Percentiles rank a stretch among this genome's conserved stretches.
Conservation (phyloP, 306 rosid genomes). For the Quercus aquifolioides region DNA sequence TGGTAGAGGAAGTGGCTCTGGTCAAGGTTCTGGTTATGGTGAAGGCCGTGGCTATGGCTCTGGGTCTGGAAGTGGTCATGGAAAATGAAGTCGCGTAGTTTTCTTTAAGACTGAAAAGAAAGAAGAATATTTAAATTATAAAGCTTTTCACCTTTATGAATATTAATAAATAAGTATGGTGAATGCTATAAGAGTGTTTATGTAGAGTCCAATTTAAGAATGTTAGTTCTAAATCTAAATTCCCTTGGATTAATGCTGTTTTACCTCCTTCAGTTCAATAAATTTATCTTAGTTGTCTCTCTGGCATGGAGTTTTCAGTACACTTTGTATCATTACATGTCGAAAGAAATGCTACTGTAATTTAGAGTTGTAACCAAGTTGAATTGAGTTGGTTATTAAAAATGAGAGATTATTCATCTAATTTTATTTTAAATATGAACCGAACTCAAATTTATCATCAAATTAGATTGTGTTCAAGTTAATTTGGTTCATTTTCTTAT, state of each 20-base stretch:
- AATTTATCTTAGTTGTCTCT: not conserved
- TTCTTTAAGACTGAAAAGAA: not conserved
- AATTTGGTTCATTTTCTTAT: too few relatives aligned
- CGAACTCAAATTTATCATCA: too few relatives aligned
- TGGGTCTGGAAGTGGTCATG: not conserved
- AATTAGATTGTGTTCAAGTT: too few relatives aligned
- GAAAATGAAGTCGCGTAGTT: not conserved
- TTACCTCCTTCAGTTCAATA: too few relatives aligned
- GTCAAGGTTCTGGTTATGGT: not conserved
- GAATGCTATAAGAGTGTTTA: not conserved
- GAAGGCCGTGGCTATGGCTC: not conserved
- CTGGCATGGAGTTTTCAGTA: not conserved
- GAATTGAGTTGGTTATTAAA: too few relatives aligned
- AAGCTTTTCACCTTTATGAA: not conserved
- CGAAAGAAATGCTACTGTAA: too few relatives aligned
- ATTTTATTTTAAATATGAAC: too few relatives aligned
- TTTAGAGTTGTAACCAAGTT: too few relatives aligned
- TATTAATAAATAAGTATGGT: not conserved
- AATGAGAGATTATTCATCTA: too few relatives aligned
- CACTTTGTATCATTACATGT: not conserved
- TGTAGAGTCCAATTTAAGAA: too few relatives aligned
- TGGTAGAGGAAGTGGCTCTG: slow-evolving; percentile 10
- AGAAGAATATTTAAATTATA: not conserved
- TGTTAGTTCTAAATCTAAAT: too few relatives aligned
- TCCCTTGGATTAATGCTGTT: too few relatives aligned